Conservation (phyloP, 1,284 basidiomycete species). For the Papiliotrema flavescens region DNA sequence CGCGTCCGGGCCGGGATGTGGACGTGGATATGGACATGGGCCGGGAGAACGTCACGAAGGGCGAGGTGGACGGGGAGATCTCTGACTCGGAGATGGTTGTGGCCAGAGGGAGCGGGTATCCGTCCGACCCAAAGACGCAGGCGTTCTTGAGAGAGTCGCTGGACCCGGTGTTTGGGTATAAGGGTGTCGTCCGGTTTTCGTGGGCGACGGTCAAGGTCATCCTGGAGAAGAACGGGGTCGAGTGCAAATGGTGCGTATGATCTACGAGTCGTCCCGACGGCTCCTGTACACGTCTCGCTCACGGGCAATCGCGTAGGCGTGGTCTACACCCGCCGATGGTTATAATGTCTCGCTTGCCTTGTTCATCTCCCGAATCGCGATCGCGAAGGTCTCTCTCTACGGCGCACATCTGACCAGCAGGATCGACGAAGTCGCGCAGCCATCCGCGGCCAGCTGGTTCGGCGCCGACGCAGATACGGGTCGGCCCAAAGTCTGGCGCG, state of each 20-base stretch:
- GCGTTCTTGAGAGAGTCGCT: constrained; percentile 74
- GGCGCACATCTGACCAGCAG: constrained; percentile 45
- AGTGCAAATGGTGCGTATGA: constrained; percentile 67
- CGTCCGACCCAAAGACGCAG: constrained; percentile 91
- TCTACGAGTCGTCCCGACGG: no score
- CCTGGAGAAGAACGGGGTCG: constrained; percentile 73
- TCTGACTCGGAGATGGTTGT: constrained; percentile 10
- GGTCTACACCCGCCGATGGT: no score
- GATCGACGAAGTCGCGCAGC: constrained; percentile 71
- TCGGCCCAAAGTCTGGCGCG: constrained; percentile 67
- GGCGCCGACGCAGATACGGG: constrained; percentile 61
- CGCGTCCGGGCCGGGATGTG: background rate
- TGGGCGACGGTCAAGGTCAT: constrained; percentile 91
- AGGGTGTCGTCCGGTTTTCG: constrained; percentile 85
- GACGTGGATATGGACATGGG: constrained; percentile 10
- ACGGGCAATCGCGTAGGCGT: no score
- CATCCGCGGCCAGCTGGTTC: constrained; percentile 69
- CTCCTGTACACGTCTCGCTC: background rate
- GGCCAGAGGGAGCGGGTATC: constrained; percentile 75
- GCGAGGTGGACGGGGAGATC: constrained; percentile 17
- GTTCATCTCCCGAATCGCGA: background rate
- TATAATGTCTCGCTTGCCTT: no score
- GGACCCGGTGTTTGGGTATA: constrained; percentile 89
- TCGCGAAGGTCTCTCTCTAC: background rate
- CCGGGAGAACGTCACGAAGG: constrained; percentile 5